Base-by-base conservation (phyloP, 768 basidiomycete species). In the Suillus alpinus region DNA sequence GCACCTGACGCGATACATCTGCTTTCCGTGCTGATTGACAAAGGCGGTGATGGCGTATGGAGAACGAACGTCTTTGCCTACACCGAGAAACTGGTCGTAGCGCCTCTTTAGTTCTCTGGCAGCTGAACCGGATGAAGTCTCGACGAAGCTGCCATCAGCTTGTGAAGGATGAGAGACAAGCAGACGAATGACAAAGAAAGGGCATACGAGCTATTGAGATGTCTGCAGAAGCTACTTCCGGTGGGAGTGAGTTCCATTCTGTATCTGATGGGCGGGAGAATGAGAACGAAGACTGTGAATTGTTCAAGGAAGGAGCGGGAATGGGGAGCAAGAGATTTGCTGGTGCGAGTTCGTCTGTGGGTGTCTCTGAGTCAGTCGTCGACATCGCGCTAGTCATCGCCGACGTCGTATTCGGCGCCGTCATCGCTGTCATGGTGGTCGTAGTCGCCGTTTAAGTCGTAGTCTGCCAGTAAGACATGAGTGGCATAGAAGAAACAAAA, bases 31-130 rank as follows among this genome's bases (percentile, higher is more conserved):
- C 69, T 92, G 89, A 69, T 91, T 92, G 52, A 89, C 81, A 67
- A 90, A 86, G 8, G 87, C 86, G n/a, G 91, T 92, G 66, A 92
- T 90, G 41, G 86, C 86, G 69, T 87, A 94, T 2, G 92, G 91
- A 13, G 91, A 92, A 34, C 88, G 84, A 12, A 86, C 78, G 62
- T 84, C 79, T 67, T 82, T 80, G 16, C 84, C 81, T 34, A 93
- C 88, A 13, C 90, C 87, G 39, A 85, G 72, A 46, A 81, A 75
- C 55, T 86, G 83, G 71, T 94, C 92, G 68, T 88, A 91, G 32
- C 83, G 80, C 67, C 81, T 80, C 80, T 94, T 94, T 58, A 94
- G 77, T 66, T 90, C 89, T 43, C 85, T 83, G 13, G 91, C 91
- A 32, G 88, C 90, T 14, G 81, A 78, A 2, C 86, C 90, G 56